phyloP scores from a whole-genome alignment of 1,139 yeast species.

The Casaregolazyma suthepensis region DNA sequence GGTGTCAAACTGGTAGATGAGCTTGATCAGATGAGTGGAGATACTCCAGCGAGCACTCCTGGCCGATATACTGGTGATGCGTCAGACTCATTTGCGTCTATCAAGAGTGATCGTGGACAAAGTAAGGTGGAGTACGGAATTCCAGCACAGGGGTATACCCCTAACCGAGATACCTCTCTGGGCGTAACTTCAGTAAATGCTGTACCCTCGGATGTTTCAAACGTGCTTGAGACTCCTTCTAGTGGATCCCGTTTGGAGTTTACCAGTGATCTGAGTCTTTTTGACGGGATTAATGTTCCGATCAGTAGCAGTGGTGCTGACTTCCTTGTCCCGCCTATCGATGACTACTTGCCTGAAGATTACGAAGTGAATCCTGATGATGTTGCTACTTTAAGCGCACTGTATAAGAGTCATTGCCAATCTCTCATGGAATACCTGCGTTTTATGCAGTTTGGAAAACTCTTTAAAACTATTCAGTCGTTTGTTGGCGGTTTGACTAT shows the following conservation, averaged over 20 bases:
- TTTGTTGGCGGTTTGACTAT: conserved; percentile 59
- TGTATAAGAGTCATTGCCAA: conserved; percentile 59
- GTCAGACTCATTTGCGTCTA: conserved; percentile 17
- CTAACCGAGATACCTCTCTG: background rate
- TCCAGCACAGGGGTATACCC: conserved; percentile 7
- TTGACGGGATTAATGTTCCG: conserved; percentile 7
- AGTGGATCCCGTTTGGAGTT: conserved; percentile 1
- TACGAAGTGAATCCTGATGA: conserved; percentile 41
- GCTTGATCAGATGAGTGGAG: conserved; percentile 23
- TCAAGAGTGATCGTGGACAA: background rate
- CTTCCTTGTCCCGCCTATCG: conserved; percentile 48
- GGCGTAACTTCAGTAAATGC: background rate
- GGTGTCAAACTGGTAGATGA: conserved; percentile 66
- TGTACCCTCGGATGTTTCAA: conserved; percentile 2
- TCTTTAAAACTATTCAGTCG: conserved; percentile 47
- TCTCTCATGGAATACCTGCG: conserved; percentile 59
- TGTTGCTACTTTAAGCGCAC: conserved; percentile 53
- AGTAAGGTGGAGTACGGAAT: conserved; percentile 2
- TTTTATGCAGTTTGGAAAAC: conserved; percentile 58
- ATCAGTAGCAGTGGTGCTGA: conserved; percentile 20
- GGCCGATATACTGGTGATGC: conserved; percentile 19
- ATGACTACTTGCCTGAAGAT: conserved; percentile 36
- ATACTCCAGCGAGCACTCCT: conserved; percentile 29
- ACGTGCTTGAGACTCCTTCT: conserved; percentile 6
- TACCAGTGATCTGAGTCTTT: conserved; percentile 4